Conservation (phyloP, 495 filamentous ascomycete genomes). For the Penicillium simplicissimum region DNA sequence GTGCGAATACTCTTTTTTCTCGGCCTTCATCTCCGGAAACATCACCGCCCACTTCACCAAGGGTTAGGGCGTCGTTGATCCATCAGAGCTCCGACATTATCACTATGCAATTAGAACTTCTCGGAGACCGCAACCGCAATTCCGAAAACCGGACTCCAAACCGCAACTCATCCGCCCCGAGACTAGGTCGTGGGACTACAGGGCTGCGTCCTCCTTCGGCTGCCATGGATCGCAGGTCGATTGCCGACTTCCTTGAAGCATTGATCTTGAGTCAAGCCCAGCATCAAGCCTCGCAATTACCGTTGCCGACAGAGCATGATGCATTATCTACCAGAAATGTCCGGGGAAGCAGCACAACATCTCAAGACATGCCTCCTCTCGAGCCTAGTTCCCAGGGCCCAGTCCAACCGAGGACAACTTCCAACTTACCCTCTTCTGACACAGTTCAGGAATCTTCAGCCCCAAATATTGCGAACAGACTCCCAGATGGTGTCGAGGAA, state of each 20-base stretch:
- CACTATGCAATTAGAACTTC: slow-evolving; percentile 49
- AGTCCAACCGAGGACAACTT: slow-evolving; percentile 3
- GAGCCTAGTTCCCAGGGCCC: slow-evolving; percentile 12
- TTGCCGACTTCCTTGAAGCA: slow-evolving; percentile 41
- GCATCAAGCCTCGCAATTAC: slow-evolving; percentile 12
- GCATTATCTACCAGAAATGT: slow-evolving; percentile 25
- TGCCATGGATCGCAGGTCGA: slow-evolving; percentile 31
- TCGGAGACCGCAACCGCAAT: slow-evolving; percentile 39
- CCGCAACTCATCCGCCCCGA: slow-evolving; percentile 18
- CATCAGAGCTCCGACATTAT: slow-evolving; percentile 51
- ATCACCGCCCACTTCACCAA: slow-evolving; percentile 49
- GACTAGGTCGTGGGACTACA: slow-evolving; percentile 18
- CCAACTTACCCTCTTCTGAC: slow-evolving; percentile 5
- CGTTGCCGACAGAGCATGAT: slow-evolving; percentile 22
- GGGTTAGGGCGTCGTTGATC: slow-evolving; percentile 46
- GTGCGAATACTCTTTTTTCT: slow-evolving; percentile 47
- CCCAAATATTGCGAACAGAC: slow-evolving; percentile 25
- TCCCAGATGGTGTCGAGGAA: slow-evolving; percentile 42
- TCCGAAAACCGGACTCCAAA: slow-evolving; percentile 18
- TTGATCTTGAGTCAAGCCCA: slow-evolving; percentile 37
- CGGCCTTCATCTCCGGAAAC: slow-evolving; percentile 43
- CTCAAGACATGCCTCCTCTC: slow-evolving; percentile 14
- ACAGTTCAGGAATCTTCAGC: slow-evolving; percentile 14
- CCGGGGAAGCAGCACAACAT: slow-evolving; percentile 18
- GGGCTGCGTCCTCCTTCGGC: slow-evolving; percentile 16